A percentile compares a stretch with the other conserved stretches of the same genome.
These are phyloP conservation scores for Gamsiella multidivaricata DNA, from an alignment of 192 early-diverging fungal genomes.

Conservation along the genomic window DNA sequence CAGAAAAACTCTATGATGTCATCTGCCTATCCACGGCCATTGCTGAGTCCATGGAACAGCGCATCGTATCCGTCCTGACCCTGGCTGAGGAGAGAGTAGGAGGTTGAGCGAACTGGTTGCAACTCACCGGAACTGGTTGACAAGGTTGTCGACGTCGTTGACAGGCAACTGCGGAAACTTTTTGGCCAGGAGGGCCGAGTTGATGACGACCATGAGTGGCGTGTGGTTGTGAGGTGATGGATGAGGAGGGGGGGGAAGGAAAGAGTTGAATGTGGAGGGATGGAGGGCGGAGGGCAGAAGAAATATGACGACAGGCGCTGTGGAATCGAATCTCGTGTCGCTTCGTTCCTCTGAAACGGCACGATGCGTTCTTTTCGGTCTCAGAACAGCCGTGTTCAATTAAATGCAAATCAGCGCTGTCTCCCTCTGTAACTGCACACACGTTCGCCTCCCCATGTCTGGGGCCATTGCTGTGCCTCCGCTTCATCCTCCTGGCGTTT, in stretches of 20 bases:
- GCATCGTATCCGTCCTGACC: too few relatives aligned
- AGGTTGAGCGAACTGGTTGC: too few relatives aligned
- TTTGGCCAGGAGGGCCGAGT: conserved; percentile 62
- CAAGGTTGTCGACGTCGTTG: conserved; percentile 63
- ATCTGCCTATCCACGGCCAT: neutral
- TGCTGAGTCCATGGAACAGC: too few relatives aligned
- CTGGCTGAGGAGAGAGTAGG: too few relatives aligned
- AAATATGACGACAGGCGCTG: neutral
- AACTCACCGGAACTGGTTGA: conserved; percentile 65
- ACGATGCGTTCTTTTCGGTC: neutral
- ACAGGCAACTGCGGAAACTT: conserved; percentile 62
- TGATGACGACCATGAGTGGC: conserved; percentile 57
- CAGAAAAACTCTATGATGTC: too few relatives aligned
- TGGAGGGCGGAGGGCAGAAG: neutral
- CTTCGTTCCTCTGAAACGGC: neutral
- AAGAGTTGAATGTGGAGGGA: neutral
- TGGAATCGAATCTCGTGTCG: too few relatives aligned
- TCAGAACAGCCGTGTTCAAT: neutral
- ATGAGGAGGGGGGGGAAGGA: neutral
- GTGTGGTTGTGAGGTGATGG: neutral
- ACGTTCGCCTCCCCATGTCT: too few relatives aligned
- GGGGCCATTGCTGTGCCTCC: too few relatives aligned
- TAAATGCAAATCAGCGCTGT: too few relatives aligned
- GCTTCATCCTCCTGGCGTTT: too few relatives aligned
- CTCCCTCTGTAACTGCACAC: too few relatives aligned